Percentiles rank a stretch among this genome's conserved stretches.
Conservation (phyloP, 805 yeast species). For the Candida nemodendra region DNA sequence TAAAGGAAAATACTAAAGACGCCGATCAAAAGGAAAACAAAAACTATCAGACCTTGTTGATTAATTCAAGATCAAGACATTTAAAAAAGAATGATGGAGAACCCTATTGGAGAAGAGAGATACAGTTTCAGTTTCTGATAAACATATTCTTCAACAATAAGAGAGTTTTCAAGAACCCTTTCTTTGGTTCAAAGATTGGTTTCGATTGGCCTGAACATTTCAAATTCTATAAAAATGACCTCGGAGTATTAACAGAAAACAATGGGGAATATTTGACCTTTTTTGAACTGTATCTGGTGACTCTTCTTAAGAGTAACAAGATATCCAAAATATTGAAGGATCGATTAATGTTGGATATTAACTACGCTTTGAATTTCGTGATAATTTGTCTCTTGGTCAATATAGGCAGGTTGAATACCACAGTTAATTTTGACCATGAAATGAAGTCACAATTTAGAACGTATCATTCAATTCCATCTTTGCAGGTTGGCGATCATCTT, state of each 20-base stretch:
- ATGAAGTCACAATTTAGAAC: conserved; percentile 93
- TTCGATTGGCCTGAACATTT: conserved; percentile 39
- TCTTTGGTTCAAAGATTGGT: conserved; percentile 34
- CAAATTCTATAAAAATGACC: conserved; percentile 20
- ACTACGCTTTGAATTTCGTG: conserved; percentile 35
- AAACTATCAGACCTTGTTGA: conserved; percentile 28
- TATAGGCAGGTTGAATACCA: conserved; percentile 91
- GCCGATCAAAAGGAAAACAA: conserved; percentile 20
- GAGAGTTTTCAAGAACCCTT: conserved; percentile 67
- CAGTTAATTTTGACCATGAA: conserved; percentile 90
- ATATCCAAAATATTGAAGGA: conserved; percentile 83
- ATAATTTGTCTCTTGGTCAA: conserved; percentile 73
- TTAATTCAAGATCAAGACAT: conserved; percentile 45
- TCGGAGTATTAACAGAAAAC: conserved; percentile 22
- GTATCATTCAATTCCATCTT: conserved; percentile 87
- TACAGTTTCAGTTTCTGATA: conserved; percentile 76
- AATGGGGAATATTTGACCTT: conserved; percentile 60
- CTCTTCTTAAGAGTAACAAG: conserved; percentile 78
- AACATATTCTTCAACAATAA: conserved; percentile 61
- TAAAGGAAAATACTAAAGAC: conserved; percentile 11
- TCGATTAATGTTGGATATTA: conserved; percentile 61
- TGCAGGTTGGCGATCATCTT: conserved; percentile 64
- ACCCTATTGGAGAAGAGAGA: conserved; percentile 84
- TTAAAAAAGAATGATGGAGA: conserved; percentile 90
- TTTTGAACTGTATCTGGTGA: conserved; percentile 77